phyloP scores from a whole-genome alignment of 805 yeast species.

The Wickerhamiella bombiphila region DNA sequence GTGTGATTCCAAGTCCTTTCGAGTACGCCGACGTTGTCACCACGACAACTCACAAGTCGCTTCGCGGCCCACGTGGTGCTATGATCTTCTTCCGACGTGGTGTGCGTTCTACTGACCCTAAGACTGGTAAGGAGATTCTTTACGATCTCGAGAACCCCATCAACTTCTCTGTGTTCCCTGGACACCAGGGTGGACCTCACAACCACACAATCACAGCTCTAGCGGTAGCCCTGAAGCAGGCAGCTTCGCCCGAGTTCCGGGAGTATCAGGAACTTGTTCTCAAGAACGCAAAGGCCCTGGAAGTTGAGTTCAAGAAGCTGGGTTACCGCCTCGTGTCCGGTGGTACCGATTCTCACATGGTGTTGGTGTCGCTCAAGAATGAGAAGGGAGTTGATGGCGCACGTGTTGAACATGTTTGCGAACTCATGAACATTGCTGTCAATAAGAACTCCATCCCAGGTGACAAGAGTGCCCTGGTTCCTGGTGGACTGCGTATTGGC shows the following conservation, averaged over 20 bases:
- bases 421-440: constrained; percentile 84
- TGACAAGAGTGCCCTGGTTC: constrained; percentile 89
- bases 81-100: constrained; percentile 99
- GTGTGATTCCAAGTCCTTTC: constrained; percentile 91
- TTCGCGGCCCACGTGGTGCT: constrained; percentile 99
- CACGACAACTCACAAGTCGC: constrained; percentile 95
- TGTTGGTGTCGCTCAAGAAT: constrained; percentile 64
- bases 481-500: constrained; percentile 95
- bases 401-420: constrained; percentile 88
- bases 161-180: constrained; percentile 98
- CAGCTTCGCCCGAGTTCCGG: constrained; percentile 76
- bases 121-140: constrained; percentile 67
- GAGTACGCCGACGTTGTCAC: constrained; percentile 96
- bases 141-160: constrained; percentile 91
- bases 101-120: constrained; percentile 72
- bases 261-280: constrained; percentile 81
- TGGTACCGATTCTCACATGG: constrained; percentile 97
- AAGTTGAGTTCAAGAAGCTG: constrained; percentile 49
- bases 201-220: constrained; percentile 97
- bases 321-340: constrained; percentile 77
- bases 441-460: constrained; percentile 98
- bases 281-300: constrained; percentile 76
- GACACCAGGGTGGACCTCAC: constrained; percentile 99
- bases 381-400: constrained; percentile 92
- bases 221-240: constrained; percentile 94